Evolutionary conservation across 179 eudicot genomes (phyloP).

Genomic region (Spergularia azorica): DNA sequence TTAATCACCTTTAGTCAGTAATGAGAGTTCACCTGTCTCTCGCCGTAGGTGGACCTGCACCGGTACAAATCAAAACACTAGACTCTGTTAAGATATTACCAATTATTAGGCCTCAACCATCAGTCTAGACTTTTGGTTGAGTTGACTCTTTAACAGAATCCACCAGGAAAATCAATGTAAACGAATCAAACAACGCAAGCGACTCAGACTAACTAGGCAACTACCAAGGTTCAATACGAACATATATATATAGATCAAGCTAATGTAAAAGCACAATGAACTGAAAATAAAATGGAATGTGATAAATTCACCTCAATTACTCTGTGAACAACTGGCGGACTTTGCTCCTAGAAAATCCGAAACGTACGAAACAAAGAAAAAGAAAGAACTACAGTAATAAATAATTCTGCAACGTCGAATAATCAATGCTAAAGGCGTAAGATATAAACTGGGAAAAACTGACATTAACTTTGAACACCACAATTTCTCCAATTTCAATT

Average conservation of each 20-base stretch:
- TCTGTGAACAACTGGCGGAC: constrained; percentile 26
- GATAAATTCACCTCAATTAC: constrained; percentile 15
- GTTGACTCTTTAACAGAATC: no score
- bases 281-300: no score
- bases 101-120: no score
- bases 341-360: constrained; percentile 3
- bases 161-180: not conserved
- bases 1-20: constrained; percentile 22
- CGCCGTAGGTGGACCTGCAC: constrained; percentile 20
- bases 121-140: no score
- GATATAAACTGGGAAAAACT: not conserved
- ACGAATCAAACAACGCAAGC: not conserved
- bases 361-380: not conserved
- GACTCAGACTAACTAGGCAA: not conserved
- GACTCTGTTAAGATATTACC: no score
- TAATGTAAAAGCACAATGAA: no score
- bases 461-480: constrained; percentile 24
- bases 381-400: no score
- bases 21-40: not conserved
- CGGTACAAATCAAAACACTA: not conserved
- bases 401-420: not conserved
- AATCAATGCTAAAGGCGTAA: not conserved
- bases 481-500: constrained; percentile 19
- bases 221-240: no score
- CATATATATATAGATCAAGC: no score